Conservation (phyloP, 805 yeast species). For the Metschnikowia amazonensis region DNA sequence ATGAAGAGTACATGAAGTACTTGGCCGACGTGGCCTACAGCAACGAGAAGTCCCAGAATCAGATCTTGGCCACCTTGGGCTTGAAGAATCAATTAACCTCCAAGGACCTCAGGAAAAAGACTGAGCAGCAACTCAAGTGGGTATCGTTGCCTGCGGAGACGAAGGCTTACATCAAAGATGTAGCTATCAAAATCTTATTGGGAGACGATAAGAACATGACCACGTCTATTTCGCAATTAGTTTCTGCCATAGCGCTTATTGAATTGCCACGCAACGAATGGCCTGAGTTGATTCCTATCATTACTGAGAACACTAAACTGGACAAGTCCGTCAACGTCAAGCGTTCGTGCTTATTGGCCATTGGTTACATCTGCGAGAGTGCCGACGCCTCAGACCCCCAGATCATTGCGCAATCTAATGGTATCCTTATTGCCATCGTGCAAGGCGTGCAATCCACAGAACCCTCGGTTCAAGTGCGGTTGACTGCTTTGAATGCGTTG, state of each 20-base stretch:
- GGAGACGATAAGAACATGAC: slow-evolving; percentile 76
- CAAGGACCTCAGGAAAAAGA: slow-evolving; percentile 61
- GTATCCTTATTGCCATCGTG: slow-evolving; percentile 89
- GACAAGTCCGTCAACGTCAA: slow-evolving; percentile 77
- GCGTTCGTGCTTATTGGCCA: slow-evolving; percentile 79
- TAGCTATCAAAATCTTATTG: slow-evolving; percentile 55
- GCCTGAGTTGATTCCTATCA: slow-evolving; percentile 78
- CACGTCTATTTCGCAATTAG: slow-evolving; percentile 84
- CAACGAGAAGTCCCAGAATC: slow-evolving; percentile 69
- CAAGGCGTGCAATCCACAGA: slow-evolving; percentile 92
- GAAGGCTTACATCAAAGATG: slow-evolving; percentile 62
- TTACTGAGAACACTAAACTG: slow-evolving; percentile 81
- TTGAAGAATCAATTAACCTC: slow-evolving; percentile 85
- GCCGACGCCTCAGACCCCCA: slow-evolving; percentile 81
- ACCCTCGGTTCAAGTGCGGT: slow-evolving; percentile 67
- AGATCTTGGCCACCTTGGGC: slow-evolving; percentile 87
- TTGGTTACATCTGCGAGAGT: slow-evolving; percentile 94
- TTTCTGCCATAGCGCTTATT: slow-evolving; percentile 95
- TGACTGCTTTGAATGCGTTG: slow-evolving; percentile 88
- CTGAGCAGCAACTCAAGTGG: slow-evolving; percentile 73
- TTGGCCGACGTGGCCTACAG: slow-evolving; percentile 71
- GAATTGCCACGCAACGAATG: slow-evolving; percentile 87
- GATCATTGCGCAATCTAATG: slow-evolving; percentile 80
- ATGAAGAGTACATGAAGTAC: slow-evolving; percentile 66
- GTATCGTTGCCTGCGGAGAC: slow-evolving; percentile 49